These are phyloP conservation scores for Haematococcus lacustris DNA, from an alignment of 139 green algal species.

Conservation along the genomic window DNA sequence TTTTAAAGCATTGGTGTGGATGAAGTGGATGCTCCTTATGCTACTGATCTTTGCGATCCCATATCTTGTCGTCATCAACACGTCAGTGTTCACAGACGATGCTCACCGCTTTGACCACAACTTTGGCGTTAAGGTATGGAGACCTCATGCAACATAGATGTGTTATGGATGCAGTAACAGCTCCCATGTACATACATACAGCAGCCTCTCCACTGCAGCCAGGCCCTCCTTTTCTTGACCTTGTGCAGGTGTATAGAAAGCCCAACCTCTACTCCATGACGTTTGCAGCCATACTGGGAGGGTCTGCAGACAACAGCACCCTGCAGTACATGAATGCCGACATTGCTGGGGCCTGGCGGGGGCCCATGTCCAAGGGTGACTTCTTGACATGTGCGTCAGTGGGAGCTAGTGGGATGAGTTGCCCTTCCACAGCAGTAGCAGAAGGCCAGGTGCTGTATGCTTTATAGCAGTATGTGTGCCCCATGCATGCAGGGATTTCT, in stretches of 20 bases:
- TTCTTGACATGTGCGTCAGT: slow-evolving; percentile 16
- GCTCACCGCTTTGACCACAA: slow-evolving; percentile 9
- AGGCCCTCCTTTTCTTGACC: no score
- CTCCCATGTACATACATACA: no score
- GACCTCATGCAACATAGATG: no score
- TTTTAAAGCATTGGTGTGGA: slow-evolving; percentile 5
- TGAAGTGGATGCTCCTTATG: not conserved
- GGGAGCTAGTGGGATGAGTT: no score
- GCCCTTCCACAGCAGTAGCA: no score
- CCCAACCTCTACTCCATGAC: slow-evolving; percentile 9
- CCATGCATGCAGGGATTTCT: slow-evolving; percentile 5
- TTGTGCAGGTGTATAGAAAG: slow-evolving; percentile 7
- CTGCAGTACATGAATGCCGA: slow-evolving; percentile 20
- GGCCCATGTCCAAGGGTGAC: slow-evolving; percentile 12
- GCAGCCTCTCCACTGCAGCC: no score
- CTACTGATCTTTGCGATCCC: slow-evolving; percentile 1
- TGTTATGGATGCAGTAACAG: no score
- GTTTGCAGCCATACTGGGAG: slow-evolving; percentile 14
- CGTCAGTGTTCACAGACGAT: slow-evolving; percentile 14
- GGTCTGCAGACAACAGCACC: slow-evolving; percentile 14
- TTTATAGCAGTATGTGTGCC: not conserved
- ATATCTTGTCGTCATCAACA: slow-evolving; percentile 15
- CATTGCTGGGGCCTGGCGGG: slow-evolving; percentile 6
- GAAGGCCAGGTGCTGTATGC: not conserved
- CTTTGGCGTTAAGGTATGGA: slow-evolving; percentile 13